Evolutionary conservation across 2,329 filamentous ascomycete genomes (phyloP), one percentile per base, ranked within the genome.

Genomic region (Botrytis squamosa): DNA sequence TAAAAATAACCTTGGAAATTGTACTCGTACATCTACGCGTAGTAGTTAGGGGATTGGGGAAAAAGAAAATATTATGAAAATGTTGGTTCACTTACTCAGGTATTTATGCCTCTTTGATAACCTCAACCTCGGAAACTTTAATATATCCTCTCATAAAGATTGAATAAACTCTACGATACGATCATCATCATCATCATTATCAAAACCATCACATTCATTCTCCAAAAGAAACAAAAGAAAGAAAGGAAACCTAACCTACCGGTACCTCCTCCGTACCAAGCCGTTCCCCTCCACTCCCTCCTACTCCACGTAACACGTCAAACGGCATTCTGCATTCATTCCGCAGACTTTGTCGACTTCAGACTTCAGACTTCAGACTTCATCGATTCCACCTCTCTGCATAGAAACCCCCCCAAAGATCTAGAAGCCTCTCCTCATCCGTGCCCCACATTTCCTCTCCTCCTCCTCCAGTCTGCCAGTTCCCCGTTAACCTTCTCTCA

Each of bases 291-390:
- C n/a, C 49, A 16, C 49, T 14, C 49, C 49, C 22, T 44, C 42
- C 22, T 16, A 55, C 52, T 55, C 52, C 52, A 57, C 52, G 52
- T 52, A 55, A 67, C 65, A 67, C 65, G 65, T 67, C 36, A 49
- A 67, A 55, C 65, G n/a, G 33, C 65, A 67, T 67, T 38, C 44
- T 49, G 44, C 63, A 66, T 20, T 8, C 40, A 49, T 49, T 22
- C 42, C 36, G 10, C 62, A 64, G n/a, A 44, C 25, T 42, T 44
- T 14, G 25, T 36, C 33, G 33, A 33, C 33, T 33, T 33, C 33
- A 33, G 33, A 33, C 33, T 33, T 33, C 33, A 33, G 33, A 33
- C 33, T 33, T 33, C 33, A 49, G 20, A 64, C 16, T 29, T 20
- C 14, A 16, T 38, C 36, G 7, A 52, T 67, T 36, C 25, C 49